Evolutionary conservation across 225 moss, liverwort and hornwort genomes (phyloP).

Genomic region (Polytrichum formosum): DNA sequence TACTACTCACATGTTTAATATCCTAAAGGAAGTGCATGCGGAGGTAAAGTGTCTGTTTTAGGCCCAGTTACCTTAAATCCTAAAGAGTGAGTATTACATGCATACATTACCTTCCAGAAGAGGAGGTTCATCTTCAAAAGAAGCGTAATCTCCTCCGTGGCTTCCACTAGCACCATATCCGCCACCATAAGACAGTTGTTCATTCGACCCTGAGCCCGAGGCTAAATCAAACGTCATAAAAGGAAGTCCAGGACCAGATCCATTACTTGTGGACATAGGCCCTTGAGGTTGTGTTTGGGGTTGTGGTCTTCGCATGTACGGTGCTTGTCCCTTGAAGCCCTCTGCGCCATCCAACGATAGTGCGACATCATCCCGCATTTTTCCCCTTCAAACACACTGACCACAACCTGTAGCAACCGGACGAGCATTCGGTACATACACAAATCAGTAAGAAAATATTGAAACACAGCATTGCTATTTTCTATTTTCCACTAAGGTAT

Average conservation of each 20-base stretch:
- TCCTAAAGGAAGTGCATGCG: too few relatives aligned
- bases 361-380: constrained; percentile 70
- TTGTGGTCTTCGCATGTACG: constrained; percentile 36
- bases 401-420: constrained; percentile 4
- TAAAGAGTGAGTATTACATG: too few relatives aligned
- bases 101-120: constrained; percentile 74
- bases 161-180: constrained; percentile 48
- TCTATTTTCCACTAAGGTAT: not conserved
- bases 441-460: not conserved
- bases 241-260: constrained; percentile 70
- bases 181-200: constrained; percentile 46
- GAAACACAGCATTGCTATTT: not conserved
- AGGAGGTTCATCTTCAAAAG: constrained; percentile 90
- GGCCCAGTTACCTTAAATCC: too few relatives aligned
- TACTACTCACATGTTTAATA: too few relatives aligned
- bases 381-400: not conserved
- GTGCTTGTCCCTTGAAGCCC: constrained; percentile 36
- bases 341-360: constrained; percentile 69
- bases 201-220: constrained; percentile 40
- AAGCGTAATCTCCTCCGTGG: constrained; percentile 56
- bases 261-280: constrained; percentile 26
- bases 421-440: not conserved
- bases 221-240: constrained; percentile 92
- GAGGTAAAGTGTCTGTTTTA: too few relatives aligned
- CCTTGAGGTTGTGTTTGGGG: constrained; percentile 28